A percentile compares a stretch with the other conserved stretches of the same genome.
These are phyloP conservation scores for Linderniella brevidens DNA, from an alignment of 257 asterid genomes.

Conservation along the genomic window DNA sequence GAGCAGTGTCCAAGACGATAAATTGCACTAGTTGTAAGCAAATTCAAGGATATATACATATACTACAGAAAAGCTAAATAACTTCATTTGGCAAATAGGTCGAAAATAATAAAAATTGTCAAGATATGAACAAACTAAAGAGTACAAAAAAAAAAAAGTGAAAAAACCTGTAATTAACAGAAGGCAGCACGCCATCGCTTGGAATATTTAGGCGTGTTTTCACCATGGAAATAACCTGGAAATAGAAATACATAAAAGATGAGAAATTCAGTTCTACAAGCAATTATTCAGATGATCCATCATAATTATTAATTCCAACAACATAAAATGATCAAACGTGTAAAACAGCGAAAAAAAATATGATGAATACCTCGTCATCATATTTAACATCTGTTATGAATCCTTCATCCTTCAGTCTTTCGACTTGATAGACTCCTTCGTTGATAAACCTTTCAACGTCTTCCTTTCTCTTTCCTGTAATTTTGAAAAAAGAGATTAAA, in stretches of 20 bases:
- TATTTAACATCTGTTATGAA: slow-evolving; percentile 93
- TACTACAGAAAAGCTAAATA: too few relatives aligned
- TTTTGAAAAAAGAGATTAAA: slow-evolving; percentile 8
- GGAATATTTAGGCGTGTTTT: slow-evolving; percentile 71
- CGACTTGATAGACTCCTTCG: slow-evolving; percentile 79
- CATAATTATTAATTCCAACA: too few relatives aligned
- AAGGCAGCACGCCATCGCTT: slow-evolving; percentile 46
- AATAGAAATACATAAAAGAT: slow-evolving; percentile 7
- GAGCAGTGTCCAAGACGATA: neutral
- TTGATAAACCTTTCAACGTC: slow-evolving; percentile 69
- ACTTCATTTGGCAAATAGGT: too few relatives aligned
- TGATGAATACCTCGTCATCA: slow-evolving; percentile 70
- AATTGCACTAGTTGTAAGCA: neutral
- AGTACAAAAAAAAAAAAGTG: too few relatives aligned
- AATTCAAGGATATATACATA: too few relatives aligned
- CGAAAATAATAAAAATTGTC: too few relatives aligned
- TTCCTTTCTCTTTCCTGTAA: slow-evolving; percentile 63
- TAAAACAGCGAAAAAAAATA: neutral
- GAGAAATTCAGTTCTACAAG: neutral
- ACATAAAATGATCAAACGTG: neutral
- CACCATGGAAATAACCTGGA: slow-evolving; percentile 66
- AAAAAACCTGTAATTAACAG: slow-evolving; percentile 65
- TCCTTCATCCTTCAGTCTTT: slow-evolving; percentile 75
- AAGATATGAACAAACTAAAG: too few relatives aligned
- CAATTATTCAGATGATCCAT: too few relatives aligned